These are phyloP conservation scores for Cinnamomum micranthum DNA, from an alignment of 164 flowering plant genomes.

Conservation along the genomic window DNA sequence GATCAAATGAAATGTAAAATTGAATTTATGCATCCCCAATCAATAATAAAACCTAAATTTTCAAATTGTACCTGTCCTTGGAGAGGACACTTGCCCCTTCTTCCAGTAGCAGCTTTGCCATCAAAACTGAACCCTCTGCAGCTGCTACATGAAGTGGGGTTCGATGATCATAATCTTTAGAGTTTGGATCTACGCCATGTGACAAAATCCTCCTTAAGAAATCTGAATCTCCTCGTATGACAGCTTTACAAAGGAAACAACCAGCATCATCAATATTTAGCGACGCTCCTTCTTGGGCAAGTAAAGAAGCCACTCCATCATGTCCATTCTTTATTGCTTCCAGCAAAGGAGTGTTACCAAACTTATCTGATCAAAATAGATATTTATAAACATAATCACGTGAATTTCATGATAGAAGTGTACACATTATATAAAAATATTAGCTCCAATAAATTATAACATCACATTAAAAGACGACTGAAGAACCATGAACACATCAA, in stretches of 20 bases:
- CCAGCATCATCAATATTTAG: conserved; percentile 66
- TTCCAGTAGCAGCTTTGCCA: conserved; percentile 68
- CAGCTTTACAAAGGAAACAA: conserved; percentile 53
- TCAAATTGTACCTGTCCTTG: conserved; percentile 68
- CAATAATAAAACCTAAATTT: neutral
- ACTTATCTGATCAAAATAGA: conserved; percentile 51
- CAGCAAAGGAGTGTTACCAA: conserved; percentile 76
- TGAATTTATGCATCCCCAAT: too few species aligned
- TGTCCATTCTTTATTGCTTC: conserved; percentile 86
- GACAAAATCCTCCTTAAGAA: conserved; percentile 59
- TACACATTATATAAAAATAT: neutral
- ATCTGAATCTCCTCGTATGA: conserved; percentile 65
- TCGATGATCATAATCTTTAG: conserved; percentile 74
- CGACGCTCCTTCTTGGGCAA: conserved; percentile 58
- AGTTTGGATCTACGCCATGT: conserved; percentile 76
- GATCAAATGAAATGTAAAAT: too few species aligned
- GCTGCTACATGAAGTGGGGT: conserved; percentile 92
- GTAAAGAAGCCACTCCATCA: conserved; percentile 69
- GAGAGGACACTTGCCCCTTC: conserved; percentile 79
- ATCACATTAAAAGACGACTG: neutral
- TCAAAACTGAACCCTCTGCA: conserved; percentile 61
- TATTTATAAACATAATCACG: neutral
- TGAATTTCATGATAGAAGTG: neutral
- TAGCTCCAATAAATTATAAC: too few species aligned
- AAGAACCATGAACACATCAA: neutral